Evolutionary conservation across 768 basidiomycete genomes (phyloP).

Genomic region (Saitozyma podzolica): DNA sequence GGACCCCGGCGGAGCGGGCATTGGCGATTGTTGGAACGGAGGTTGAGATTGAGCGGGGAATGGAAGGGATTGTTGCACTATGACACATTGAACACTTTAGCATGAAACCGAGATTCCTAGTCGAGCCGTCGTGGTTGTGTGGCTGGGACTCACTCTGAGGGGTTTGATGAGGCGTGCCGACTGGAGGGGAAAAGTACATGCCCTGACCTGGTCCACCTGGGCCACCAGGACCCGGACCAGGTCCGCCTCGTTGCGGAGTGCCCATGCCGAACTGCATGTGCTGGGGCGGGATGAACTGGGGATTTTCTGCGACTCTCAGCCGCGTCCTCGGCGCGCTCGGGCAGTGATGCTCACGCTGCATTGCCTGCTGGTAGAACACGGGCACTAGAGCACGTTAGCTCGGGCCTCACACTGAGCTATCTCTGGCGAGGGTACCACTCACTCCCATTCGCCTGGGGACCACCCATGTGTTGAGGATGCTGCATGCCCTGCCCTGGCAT

Average conservation of each 20-base stretch:
- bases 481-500: constrained; percentile 25
- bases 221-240: constrained; percentile 11
- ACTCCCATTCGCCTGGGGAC: constrained; percentile 2
- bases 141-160: constrained; percentile 35
- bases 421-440: neutral
- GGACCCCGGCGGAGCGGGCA: too few species aligned
- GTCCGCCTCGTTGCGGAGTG: constrained; percentile 26
- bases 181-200: constrained; percentile 18
- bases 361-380: constrained; percentile 42
- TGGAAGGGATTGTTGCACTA: constrained; percentile 30
- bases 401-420: neutral
- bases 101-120: too few species aligned
- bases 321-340: neutral
- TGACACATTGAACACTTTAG: neutral
- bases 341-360: constrained; percentile 24
- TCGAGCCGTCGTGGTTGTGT: too few species aligned
- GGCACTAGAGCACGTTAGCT: constrained; percentile 27
- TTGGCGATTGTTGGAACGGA: too few species aligned
- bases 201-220: constrained; percentile 7
- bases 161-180: constrained; percentile 36
- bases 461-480: constrained; percentile 29
- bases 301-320: constrained; percentile 23
- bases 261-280: constrained; percentile 36
- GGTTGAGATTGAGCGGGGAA: constrained; percentile 13
- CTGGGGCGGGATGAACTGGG: constrained; percentile 37